Conservation (phyloP, 805 yeast genomes). For the Diddensiella caesifluorescens region DNA sequence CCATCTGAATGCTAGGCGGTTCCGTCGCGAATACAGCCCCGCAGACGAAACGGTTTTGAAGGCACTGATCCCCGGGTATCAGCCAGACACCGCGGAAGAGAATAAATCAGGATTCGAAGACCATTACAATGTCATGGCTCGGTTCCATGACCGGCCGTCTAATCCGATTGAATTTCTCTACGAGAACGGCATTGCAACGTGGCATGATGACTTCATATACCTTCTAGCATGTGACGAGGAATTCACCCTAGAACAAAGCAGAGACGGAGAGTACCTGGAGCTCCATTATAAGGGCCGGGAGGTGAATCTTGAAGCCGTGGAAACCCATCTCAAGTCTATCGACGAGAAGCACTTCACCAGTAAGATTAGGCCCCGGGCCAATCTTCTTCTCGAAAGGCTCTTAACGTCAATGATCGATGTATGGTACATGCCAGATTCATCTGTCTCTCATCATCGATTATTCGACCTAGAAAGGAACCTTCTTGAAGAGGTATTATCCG, state of each 20-base stretch:
- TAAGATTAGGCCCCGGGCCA: too few relatives aligned
- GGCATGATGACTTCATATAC: conserved; percentile 25
- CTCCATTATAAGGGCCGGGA: conserved; percentile 21
- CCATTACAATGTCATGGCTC: conserved; percentile 23
- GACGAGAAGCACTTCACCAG: too few relatives aligned
- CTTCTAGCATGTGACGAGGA: conserved; percentile 19
- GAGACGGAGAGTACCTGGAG: conserved; percentile 18
- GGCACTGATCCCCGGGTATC: conserved; percentile 20
- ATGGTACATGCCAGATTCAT: too few relatives aligned
- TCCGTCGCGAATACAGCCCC: conserved; percentile 20
- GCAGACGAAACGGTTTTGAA: conserved; percentile 11
- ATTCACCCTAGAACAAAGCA: conserved; percentile 2
- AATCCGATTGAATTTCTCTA: conserved; percentile 11
- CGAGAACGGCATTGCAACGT: conserved; percentile 4
- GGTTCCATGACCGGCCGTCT: conserved; percentile 21
- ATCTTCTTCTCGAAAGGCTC: too few relatives aligned
- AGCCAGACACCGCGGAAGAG: conserved; percentile 11
- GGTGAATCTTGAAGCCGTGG: conserved; percentile 20
- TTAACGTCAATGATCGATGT: too few relatives aligned
- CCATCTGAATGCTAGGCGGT: conserved; percentile 10
- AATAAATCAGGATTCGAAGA: conserved; percentile 7
- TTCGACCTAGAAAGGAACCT: too few relatives aligned
- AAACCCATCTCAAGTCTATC: too few relatives aligned
- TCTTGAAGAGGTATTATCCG: too few relatives aligned
- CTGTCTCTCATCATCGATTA: too few relatives aligned